Conservation (phyloP, 805 yeast species). For the Scheffersomyces ergatensis region DNA sequence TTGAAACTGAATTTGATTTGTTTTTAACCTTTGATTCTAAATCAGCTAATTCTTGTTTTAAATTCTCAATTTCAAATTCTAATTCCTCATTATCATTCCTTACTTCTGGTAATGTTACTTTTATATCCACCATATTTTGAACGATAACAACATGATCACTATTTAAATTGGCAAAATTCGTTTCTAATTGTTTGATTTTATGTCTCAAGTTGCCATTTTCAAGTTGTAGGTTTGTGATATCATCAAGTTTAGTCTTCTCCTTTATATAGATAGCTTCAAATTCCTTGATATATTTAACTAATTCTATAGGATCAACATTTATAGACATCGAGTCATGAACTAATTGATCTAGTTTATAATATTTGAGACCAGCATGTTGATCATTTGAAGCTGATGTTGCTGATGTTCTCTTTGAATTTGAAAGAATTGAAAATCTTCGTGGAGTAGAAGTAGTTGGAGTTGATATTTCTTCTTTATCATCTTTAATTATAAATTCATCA, state of each 20-base stretch:
- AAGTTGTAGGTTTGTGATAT: conserved; percentile 55
- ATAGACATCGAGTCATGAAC: conserved; percentile 78
- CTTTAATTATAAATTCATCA: conserved; percentile 27
- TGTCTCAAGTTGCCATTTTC: conserved; percentile 71
- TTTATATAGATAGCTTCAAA: conserved; percentile 67
- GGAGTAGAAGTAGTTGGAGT: conserved; percentile 10
- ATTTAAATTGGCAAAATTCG: conserved; percentile 65
- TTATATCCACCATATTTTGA: conserved; percentile 79
- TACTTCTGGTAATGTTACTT: conserved; percentile 71
- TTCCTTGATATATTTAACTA: conserved; percentile 71
- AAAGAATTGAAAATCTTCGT: conserved; percentile 22
- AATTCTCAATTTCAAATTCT: conserved; percentile 35
- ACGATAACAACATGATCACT: conserved; percentile 84
- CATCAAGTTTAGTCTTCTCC: conserved; percentile 64
- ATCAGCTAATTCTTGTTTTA: conserved; percentile 32
- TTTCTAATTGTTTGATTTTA: conserved; percentile 71
- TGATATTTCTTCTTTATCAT: conserved; percentile 2
- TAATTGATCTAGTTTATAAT: conserved; percentile 68
- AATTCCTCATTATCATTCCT: conserved; percentile 72
- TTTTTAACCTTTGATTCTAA: conserved; percentile 34
- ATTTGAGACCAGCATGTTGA: conserved; percentile 7
- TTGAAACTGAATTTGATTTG: not conserved
- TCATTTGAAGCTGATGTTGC: not conserved
- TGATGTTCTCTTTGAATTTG: conserved; percentile 16
- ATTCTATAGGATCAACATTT: conserved; percentile 66